A percentile compares a stretch with the other conserved stretches of the same genome.
These are phyloP conservation scores for Sporodiniella umbellata DNA, from an alignment of 371 early-diverging fungal species.

Conservation along the genomic window DNA sequence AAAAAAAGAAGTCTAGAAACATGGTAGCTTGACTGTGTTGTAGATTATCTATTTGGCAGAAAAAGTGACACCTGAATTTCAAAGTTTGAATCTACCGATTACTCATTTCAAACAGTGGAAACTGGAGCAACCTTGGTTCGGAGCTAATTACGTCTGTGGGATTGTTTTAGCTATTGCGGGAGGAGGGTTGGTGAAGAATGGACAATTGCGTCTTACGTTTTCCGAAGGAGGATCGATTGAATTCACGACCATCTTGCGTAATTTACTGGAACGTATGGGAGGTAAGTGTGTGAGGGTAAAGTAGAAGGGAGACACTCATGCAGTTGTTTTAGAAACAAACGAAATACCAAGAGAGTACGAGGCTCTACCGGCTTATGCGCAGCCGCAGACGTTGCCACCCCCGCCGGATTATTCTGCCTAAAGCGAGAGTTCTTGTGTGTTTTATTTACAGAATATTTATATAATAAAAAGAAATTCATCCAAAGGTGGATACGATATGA, in stretches of 20 bases:
- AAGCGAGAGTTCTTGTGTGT: too few species aligned
- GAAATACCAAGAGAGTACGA: constrained; percentile 37
- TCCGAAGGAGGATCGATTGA: constrained; percentile 58
- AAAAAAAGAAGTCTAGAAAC: too few species aligned
- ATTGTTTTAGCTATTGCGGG: constrained; percentile 44
- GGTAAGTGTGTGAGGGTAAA: constrained; percentile 23
- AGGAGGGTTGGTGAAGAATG: constrained; percentile 41
- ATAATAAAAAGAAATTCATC: constrained; percentile 18
- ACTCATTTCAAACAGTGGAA: constrained; percentile 39
- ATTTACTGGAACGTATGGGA: constrained; percentile 34
- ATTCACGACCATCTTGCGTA: constrained; percentile 40
- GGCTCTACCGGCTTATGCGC: constrained; percentile 33
- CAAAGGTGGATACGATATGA: constrained; percentile 45
- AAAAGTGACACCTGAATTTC: constrained; percentile 18
- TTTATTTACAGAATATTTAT: too few species aligned
- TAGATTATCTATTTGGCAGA: constrained; percentile 40
- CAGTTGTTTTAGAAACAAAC: constrained; percentile 34
- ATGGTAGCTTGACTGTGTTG: not conserved
- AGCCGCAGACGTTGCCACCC: constrained; percentile 4
- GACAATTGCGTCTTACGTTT: constrained; percentile 40
- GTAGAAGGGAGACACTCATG: too few species aligned
- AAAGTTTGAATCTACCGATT: constrained; percentile 47
- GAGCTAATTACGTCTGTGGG: constrained; percentile 49
- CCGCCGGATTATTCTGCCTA: constrained; percentile 14
- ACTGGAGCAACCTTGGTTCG: constrained; percentile 58